Evolutionary conservation across 305 asterid species (phyloP).

Genomic region (Solanum aculeatissimum): DNA sequence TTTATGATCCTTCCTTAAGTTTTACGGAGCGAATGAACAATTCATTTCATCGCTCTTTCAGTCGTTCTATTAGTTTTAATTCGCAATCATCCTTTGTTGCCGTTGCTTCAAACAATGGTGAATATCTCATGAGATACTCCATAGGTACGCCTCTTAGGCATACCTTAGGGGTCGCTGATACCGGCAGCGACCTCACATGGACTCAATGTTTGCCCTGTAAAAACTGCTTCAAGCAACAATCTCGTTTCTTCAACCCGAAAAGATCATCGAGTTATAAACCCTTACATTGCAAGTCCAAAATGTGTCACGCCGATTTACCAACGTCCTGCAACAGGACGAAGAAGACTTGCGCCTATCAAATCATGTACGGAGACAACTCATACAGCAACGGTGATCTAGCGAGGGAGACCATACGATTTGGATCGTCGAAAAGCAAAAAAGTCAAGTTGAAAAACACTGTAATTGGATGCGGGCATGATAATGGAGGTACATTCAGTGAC

Average conservation of each 20-base stretch:
- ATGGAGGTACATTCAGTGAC: slow-evolving; percentile 11
- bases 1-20: slow-evolving; percentile 14
- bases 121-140: slow-evolving; percentile 37
- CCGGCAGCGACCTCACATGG: slow-evolving; percentile 60
- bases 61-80: slow-evolving; percentile 8
- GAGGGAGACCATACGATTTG: slow-evolving; percentile 28
- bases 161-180: slow-evolving; percentile 42
- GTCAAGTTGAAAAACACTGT: slow-evolving; percentile 7
- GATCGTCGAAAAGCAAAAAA: background rate
- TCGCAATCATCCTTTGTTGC: slow-evolving; percentile 5
- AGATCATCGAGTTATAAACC: slow-evolving; percentile 31
- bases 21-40: slow-evolving; percentile 5
- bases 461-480: slow-evolving; percentile 45
- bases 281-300: slow-evolving; percentile 15
- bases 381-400: slow-evolving; percentile 36
- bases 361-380: slow-evolving; percentile 25
- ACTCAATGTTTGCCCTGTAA: slow-evolving; percentile 50
- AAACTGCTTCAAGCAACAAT: slow-evolving; percentile 28
- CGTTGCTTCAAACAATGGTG: slow-evolving; percentile 19
- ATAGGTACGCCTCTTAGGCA: slow-evolving; percentile 40
- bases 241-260: slow-evolving; percentile 22
- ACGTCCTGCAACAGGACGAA: slow-evolving; percentile 2
- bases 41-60: slow-evolving; percentile 27
- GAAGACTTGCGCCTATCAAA: slow-evolving; percentile 8
- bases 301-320: background rate